Percentiles rank a stretch among this genome's conserved stretches.
Conservation (phyloP, 2,329 filamentous ascomycete species). For the Fulvia fulva region DNA sequence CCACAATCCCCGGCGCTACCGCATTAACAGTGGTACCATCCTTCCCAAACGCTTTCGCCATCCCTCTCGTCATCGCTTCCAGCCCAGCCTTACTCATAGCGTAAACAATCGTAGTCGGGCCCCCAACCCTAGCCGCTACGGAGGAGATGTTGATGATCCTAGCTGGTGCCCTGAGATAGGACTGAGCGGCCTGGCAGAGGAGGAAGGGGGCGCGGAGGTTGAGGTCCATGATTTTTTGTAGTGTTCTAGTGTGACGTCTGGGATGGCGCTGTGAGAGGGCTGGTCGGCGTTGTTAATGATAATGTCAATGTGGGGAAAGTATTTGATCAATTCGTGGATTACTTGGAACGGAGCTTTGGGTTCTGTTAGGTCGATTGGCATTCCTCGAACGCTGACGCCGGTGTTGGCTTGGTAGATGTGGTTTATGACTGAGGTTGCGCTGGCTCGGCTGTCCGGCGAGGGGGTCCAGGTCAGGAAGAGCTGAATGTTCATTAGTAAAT, state of each 20-base stretch:
- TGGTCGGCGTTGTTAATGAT: conserved; percentile 40
- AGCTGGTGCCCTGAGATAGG: conserved; percentile 43
- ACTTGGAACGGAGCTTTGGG: neutral
- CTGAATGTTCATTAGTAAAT: no score
- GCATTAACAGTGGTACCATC: conserved; percentile 58
- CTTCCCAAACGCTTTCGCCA: conserved; percentile 54
- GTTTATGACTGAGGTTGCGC: neutral
- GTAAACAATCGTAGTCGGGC: conserved; percentile 48
- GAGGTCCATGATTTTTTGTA: conserved; percentile 52
- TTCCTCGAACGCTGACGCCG: neutral
- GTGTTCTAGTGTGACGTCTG: conserved; percentile 44
- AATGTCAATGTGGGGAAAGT: conserved; percentile 35
- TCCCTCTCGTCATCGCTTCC: conserved; percentile 55
- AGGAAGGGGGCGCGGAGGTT: conserved; percentile 55
- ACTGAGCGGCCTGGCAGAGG: conserved; percentile 51
- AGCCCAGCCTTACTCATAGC: conserved; percentile 56
- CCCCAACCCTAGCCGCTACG: conserved; percentile 47
- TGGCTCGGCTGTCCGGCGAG: neutral
- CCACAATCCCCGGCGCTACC: conserved; percentile 55
- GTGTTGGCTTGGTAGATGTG: neutral
- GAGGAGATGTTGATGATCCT: conserved; percentile 59
- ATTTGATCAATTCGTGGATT: neutral
- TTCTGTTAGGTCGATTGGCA: conserved; percentile 5
- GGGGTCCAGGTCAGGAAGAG: conserved; percentile 5
- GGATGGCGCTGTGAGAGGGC: conserved; percentile 22